These are phyloP conservation scores for Hortaea werneckii DNA, from an alignment of 2,329 filamentous ascomycete species.

Conservation along the genomic window DNA sequence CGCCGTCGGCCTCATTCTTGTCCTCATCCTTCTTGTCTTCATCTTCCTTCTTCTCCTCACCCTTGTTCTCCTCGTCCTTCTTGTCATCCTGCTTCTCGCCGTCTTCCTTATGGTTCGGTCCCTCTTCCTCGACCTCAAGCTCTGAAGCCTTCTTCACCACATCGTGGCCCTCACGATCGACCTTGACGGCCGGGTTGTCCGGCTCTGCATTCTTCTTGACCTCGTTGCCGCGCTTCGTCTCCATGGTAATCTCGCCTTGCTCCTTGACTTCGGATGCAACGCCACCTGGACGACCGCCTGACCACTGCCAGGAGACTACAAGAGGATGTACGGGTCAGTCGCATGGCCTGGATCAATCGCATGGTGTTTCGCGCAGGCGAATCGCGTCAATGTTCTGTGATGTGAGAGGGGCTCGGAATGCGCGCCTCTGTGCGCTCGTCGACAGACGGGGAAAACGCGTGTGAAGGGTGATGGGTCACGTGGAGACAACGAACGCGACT, in stretches of 20 bases:
- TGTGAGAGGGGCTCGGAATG: background rate
- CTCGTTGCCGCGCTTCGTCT: constrained; percentile 51
- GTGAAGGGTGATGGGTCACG: background rate
- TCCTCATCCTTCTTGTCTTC: constrained; percentile 12
- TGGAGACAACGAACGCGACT: background rate
- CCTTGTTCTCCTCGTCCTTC: constrained; percentile 11
- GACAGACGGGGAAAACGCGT: background rate
- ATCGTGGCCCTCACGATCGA: constrained; percentile 51
- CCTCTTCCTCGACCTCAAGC: constrained; percentile 45
- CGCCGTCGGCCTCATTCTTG: constrained; percentile 11
- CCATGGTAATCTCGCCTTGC: constrained; percentile 44
- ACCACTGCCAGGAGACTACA: constrained; percentile 55
- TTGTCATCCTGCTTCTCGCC: constrained; percentile 24
- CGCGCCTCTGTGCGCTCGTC: background rate
- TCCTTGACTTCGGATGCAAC: constrained; percentile 47
- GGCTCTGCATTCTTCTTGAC: constrained; percentile 54
- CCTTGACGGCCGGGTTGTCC: constrained; percentile 50
- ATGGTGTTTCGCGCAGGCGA: background rate
- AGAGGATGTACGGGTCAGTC: background rate
- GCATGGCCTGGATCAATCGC: background rate
- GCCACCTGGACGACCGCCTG: constrained; percentile 45
- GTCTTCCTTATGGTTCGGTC: constrained; percentile 29
- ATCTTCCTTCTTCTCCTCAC: constrained; percentile 16
- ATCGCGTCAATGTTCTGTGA: background rate
- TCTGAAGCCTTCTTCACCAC: constrained; percentile 55